Evolutionary conservation across 257 asterid genomes (phyloP), one percentile per base, ranked within the genome.

Genomic region (Solanum etuberosum): DNA sequence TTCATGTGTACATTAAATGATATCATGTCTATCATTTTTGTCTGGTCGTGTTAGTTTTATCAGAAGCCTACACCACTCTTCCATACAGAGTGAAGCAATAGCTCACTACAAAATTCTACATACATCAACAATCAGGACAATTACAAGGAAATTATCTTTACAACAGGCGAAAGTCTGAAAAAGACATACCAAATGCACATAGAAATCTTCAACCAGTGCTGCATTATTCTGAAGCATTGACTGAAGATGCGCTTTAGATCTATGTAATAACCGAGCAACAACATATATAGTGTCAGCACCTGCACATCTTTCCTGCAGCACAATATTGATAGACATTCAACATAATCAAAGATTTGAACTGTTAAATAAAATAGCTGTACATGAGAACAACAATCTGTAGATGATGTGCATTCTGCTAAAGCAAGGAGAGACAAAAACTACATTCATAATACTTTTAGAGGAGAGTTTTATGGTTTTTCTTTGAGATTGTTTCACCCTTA

Each of bases 221-320:
- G 91, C 95, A 89, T 95, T 94, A 83, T 90, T 93, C 85, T 92
- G 96, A 94, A 97, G 98, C 95, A 92, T 93, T 48, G 98, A 92
- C 82, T 96, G 99, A 88, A 97, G 94, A 92, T 97, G 96, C 71
- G 93, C 87, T 92, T 93, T 97, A 80, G 99, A 97, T 95, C 93
- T 93, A 93, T 92, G 95, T 95, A 97, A 94, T 89, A 97, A 91
- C 92, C 92, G 95, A 92, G 98, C 98, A 93, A 97, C 98, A 90
- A 96, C 95, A 88, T 94, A 91, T 85, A 95, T 86, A 87, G 96
- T 92, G 93, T 96, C 99, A 88, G 98, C 98, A 89, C 94, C 99
- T 57, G 98, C 95, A 93, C 99, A 97, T 91, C 99, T 94, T 93
- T 96, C 99, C 99, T 97, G 99, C 97, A 93, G 90, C 91, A 92